Conservation (phyloP, 257 asterid genomes). For the Leonotis leonurus region DNA sequence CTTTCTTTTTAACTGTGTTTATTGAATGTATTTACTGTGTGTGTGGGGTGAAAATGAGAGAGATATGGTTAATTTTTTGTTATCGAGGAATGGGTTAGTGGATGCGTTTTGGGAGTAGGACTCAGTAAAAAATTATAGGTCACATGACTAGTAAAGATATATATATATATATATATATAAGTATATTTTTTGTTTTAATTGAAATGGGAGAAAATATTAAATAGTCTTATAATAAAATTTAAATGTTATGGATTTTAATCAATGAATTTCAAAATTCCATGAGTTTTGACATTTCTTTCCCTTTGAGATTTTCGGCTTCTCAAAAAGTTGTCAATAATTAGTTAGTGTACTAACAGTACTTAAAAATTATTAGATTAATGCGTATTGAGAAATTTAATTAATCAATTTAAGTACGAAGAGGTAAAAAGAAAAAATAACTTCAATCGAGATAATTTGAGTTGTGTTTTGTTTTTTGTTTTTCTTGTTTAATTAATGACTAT, state of each 20-base stretch:
- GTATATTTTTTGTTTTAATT: neutral
- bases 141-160: conserved; percentile 36
- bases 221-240: too few relatives aligned
- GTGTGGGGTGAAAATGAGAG: conserved; percentile 25
- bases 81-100: conserved; percentile 64
- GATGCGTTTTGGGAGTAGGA: conserved; percentile 70
- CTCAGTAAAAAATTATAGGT: conserved; percentile 27
- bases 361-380: too few relatives aligned
- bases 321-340: neutral
- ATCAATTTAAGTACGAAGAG: too few relatives aligned
- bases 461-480: neutral
- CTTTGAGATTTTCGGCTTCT: neutral
- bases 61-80: conserved; percentile 31
- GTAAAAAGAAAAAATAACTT: too few relatives aligned
- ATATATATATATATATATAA: neutral
- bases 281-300: neutral
- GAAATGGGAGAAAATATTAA: too few relatives aligned
- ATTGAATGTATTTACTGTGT: conserved; percentile 11
- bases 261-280: too few relatives aligned
- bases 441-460: conserved; percentile 8
- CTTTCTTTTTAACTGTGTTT: conserved; percentile 17
- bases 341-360: neutral
- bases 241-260: too few relatives aligned
- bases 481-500: too few relatives aligned
- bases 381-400: neutral